Base-by-base conservation (phyloP, 2,329 filamentous ascomycete genomes). In the Ceratocystis eucalypticola region DNA sequence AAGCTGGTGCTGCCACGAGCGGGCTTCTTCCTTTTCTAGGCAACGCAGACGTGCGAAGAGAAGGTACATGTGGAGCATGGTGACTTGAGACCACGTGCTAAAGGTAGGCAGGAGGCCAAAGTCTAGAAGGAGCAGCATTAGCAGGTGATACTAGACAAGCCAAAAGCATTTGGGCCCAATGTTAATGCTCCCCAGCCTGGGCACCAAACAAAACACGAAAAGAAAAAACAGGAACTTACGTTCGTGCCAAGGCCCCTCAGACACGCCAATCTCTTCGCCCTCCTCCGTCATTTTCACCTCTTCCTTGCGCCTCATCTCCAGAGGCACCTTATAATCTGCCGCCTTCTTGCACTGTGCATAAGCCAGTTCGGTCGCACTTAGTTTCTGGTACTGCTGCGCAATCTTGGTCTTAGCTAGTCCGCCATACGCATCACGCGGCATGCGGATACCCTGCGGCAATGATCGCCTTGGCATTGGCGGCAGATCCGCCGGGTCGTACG, bases 11-110 rank as follows among this genome's bases (percentile, higher is more conserved):
- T 95, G 90, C 86, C 91, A 96, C 67, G 84, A 82, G 68, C 84
- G 82, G 70, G 88, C 86, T 70, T 83, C 80, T 25, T 87, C 82
- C 65, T 80, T 78, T 25, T 89, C 86, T 71, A 96, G 84, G 75
- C 86, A 87, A 70, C 94, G 88, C 71, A 96, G 79, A 66, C 92
- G 88, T 61, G 89, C 88, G 66, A 89, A 88, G 68, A 97, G 77
- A 67, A 96, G 83, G 80, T 96, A 97, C 82, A 99, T 88, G 79
- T 99, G 93, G 67, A 99, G 82, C 81, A 96, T 96, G 45, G 92
- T 94, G 57, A 97, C 87, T 76, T 97, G 92, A 22, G 91, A 89
- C 94, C 94, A 99, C 66, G 89, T 93, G 74, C 87, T 92, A 76
- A 99, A 99, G 0, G 91, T 97, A 0, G 91, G 89, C 41, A 83